Base-by-base conservation (phyloP, 768 basidiomycete genomes). In the Podaxis carcinomalis region DNA sequence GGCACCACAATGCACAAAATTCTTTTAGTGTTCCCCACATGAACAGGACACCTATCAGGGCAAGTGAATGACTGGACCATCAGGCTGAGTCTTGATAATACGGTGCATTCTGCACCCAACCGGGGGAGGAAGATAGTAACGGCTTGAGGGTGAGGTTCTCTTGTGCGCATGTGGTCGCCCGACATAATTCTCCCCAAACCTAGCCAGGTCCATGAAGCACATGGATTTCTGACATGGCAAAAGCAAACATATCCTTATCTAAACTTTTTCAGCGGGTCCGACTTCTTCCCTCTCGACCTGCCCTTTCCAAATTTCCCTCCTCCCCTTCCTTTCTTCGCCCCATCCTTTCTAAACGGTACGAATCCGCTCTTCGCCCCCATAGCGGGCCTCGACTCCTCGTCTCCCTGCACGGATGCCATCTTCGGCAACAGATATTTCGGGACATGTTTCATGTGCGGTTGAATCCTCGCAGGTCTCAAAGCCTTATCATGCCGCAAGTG, bases 401-500 rank as follows among this genome's bases (percentile, higher is more conserved):
- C 68, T 7, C 77, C 80, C 10, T 76, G 52, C 2, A 89, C 85
- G 6, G 88, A 77, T 23, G 88, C 86, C 51, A 92, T 89, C 28
- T 85, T 85, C 2, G 96, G 95, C 63, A 97, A 79, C 27, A 98
- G 79, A 70, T 99, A 99, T 58, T 87, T 89, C 1, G 96, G 97
- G 4, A 98, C 86, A 73, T 95, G 91, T 72, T 96, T 98, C 87
- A 98, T 92, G 71, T 98, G 95, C 1, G 93, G 76, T 70, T 97
- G 95, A 10, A 95, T 80, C 50, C 95, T 82, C 27, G 89, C 88
- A 0, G 95, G 94, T 67, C 96, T 93, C 4, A 98, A 78, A 4
- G 95, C 91, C 66, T 94, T 93, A 74, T 99, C 97, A 73, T 98
- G 97, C 1, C 93, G 86, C 49, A 98, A 78, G 70, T 87, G 97